phyloP scores from a whole-genome alignment of 2,329 filamentous ascomycete genomes.

The Hirsutella minnesotensis region DNA sequence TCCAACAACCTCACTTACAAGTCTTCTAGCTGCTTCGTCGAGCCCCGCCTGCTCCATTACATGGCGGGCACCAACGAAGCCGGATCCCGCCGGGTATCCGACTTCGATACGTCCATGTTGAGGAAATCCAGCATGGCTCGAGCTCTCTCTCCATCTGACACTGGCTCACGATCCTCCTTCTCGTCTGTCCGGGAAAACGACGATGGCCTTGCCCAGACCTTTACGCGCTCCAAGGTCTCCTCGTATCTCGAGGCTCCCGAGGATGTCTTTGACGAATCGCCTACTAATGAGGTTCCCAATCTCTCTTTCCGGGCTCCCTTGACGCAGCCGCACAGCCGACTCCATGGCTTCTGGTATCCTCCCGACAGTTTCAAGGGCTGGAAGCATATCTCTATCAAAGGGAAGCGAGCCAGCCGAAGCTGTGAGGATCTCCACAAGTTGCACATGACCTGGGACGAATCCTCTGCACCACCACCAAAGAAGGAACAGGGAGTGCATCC shows the following conservation, averaged over 20 bases:
- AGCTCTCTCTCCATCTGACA: slow-evolving; percentile 24
- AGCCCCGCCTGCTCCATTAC: slow-evolving; percentile 6
- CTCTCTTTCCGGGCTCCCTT: slow-evolving; percentile 38
- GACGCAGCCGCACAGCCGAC: slow-evolving; percentile 41
- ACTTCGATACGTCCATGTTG: slow-evolving; percentile 22
- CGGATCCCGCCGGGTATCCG: slow-evolving; percentile 16
- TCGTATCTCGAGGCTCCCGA: slow-evolving; percentile 40
- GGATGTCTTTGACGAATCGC: slow-evolving; percentile 38
- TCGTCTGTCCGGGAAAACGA: slow-evolving; percentile 51
- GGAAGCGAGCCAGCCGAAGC: slow-evolving; percentile 48
- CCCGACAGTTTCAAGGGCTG: slow-evolving; percentile 47
- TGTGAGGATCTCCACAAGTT: slow-evolving; percentile 46
- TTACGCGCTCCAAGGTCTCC: slow-evolving; percentile 51
- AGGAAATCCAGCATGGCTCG: slow-evolving; percentile 25
- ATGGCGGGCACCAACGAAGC: slow-evolving; percentile 15
- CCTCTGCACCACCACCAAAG: slow-evolving; percentile 19
- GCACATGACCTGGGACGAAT: slow-evolving; percentile 41
- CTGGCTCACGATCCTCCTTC: slow-evolving; percentile 41
- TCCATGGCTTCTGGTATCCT: slow-evolving; percentile 48
- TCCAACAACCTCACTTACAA: no score
- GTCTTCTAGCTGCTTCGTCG: neutral
- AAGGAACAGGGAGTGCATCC: slow-evolving; percentile 17
- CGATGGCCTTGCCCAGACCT: slow-evolving; percentile 47
- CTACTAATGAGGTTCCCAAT: slow-evolving; percentile 28
- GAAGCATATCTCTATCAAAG: slow-evolving; percentile 49